A percentile compares a stretch with the other conserved stretches of the same genome.
Conservation (phyloP, 1,284 basidiomycete species). For the Puccinia polysora region DNA sequence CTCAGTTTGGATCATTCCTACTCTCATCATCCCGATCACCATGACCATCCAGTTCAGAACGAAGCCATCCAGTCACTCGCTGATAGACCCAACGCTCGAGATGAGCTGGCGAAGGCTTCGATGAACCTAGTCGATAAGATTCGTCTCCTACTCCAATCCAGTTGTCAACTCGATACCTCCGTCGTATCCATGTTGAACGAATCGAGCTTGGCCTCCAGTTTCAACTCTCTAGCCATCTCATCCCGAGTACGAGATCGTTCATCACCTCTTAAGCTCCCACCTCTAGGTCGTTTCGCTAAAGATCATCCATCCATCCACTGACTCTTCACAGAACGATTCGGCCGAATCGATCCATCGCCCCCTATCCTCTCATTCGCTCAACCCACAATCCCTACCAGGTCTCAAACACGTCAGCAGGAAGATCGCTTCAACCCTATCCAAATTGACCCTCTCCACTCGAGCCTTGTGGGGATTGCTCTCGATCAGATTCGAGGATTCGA, state of each 20-base stretch:
- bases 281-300: too few species aligned
- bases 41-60: background rate
- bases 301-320: background rate
- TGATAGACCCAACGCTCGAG: background rate
- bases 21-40: background rate
- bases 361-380: constrained; percentile 3
- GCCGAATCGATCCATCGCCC: constrained; percentile 41
- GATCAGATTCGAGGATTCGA: constrained; percentile 41
- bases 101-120: constrained; percentile 22
- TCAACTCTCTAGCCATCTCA: constrained; percentile 51
- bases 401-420: constrained; percentile 55
- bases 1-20: background rate
- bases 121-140: constrained; percentile 30
- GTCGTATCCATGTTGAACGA: constrained; percentile 20
- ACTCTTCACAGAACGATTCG: too few species aligned
- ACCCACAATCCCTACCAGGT: constrained; percentile 44
- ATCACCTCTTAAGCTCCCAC: too few species aligned
- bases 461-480: constrained; percentile 51
- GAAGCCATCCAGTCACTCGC: background rate
- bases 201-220: constrained; percentile 57
- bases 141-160: constrained; percentile 32
- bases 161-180: constrained; percentile 36
- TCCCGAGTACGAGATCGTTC: constrained; percentile 42
- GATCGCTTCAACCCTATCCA: constrained; percentile 56
- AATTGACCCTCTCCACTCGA: constrained; percentile 55